Base-by-base conservation (phyloP, 2,329 filamentous ascomycete species). In the Sclerotinia glacialis region DNA sequence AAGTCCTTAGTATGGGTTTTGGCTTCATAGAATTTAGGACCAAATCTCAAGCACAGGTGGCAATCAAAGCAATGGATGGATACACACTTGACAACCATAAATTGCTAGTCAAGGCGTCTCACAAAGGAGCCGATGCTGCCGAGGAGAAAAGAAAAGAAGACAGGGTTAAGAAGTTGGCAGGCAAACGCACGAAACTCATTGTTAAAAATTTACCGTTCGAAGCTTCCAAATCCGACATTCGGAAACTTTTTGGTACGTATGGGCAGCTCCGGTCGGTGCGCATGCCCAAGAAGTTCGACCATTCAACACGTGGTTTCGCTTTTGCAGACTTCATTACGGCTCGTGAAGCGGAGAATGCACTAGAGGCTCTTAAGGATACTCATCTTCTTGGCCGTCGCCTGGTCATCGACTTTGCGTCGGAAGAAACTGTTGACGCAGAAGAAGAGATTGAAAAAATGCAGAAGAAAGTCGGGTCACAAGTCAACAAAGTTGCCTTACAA, bases 151-250 rank as follows among this genome's bases (percentile, higher is more conserved):
- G 90, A 70, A 89, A 89, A 72, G 89, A 94, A 71, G 93, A 98
- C 75, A 87, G 85, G 71, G 88, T 89, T 61, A 96, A 93, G 83
- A 96, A 94, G 78, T 80, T 86, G 61, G 88, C 91, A 31, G 85
- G 85, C 21, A 86, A 88, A 76, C 86, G 87, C 72, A 97, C 93
- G 58, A 98, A 98, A 84, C 90, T 99, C 76, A 89, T 98, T 79
- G 90, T 99, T 82, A 99, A 98, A 83, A 99, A 99, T 81, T 81
- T 99, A 78, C 94, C 95, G 26, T 99, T 99, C 81, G 92, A 98
- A 81, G 90, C 91, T 59, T 90, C 88, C 64, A 97, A 97, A 82
- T 95, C 96, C 78, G 95, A 99, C 77, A 85, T 99, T 67, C 87
- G 92, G 70, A 83, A 89, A 64, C 83, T 98, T 52, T 93, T 98